Percentiles rank a stretch among this genome's conserved stretches.
Conservation (phyloP, 306 rosid genomes). For the Begonia loranthoides region DNA sequence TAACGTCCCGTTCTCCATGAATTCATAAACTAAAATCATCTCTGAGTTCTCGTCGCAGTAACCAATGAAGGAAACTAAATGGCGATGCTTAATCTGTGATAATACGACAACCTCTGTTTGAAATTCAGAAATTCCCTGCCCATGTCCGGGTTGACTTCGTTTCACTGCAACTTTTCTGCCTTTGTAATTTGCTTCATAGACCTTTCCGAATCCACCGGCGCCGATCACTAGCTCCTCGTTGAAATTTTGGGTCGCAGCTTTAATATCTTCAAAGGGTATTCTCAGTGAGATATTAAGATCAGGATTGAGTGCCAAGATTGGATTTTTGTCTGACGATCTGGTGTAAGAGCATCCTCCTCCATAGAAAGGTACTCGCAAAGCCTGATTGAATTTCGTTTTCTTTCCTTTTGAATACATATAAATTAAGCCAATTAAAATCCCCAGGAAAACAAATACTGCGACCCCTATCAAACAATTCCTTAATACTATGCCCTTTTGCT, state of each 20-base stretch:
- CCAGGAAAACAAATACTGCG: background rate
- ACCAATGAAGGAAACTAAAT: slow-evolving; percentile 7
- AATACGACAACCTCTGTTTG: slow-evolving; percentile 7
- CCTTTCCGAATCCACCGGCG: slow-evolving; percentile 15
- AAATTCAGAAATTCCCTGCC: slow-evolving; percentile 9
- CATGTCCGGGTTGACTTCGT: slow-evolving; percentile 7
- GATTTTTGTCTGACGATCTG: background rate
- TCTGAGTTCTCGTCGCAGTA: slow-evolving; percentile 6
- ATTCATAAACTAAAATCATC: slow-evolving; percentile 13
- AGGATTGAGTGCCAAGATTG: background rate
- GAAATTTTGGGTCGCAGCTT: background rate
- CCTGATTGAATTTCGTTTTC: background rate
- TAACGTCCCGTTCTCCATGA: slow-evolving; percentile 12
- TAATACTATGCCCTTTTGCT: background rate
- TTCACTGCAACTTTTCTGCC: slow-evolving; percentile 13
- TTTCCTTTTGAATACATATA: background rate
- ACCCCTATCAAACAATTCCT: slow-evolving; percentile 1
- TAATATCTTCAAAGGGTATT: background rate
- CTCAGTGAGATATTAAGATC: slow-evolving; percentile 4
- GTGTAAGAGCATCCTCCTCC: background rate
- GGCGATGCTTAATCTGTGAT: slow-evolving; percentile 1
- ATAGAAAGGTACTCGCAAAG: background rate
- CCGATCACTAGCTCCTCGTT: slow-evolving; percentile 7
- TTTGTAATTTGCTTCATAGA: slow-evolving; percentile 3
- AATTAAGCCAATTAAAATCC: background rate